Conservation (phyloP, 1,284 basidiomycete species). For the Sphaerobolus stellatus region DNA sequence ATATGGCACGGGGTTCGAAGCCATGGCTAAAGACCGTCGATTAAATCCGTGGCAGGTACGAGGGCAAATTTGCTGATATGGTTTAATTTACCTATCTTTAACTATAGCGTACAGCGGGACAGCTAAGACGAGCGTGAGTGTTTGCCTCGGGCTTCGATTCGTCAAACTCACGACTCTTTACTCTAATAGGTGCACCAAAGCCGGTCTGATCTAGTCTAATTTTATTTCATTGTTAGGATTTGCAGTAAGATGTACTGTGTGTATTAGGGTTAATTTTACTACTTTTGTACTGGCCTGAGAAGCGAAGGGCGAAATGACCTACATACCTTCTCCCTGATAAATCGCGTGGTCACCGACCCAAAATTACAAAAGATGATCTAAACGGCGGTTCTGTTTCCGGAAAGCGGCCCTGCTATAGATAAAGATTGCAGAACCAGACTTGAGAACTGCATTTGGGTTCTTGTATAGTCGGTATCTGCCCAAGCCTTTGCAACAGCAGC, state of each 20-base stretch:
- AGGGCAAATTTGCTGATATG: background rate
- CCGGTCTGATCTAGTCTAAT: constrained; percentile 1
- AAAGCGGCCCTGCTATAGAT: too few species aligned
- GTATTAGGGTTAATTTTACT: background rate
- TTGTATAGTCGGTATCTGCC: background rate
- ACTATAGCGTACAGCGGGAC: constrained; percentile 67
- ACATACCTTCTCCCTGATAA: background rate
- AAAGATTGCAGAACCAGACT: too few species aligned
- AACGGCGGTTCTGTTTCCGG: too few species aligned
- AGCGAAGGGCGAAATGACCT: background rate
- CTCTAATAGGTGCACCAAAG: constrained; percentile 4
- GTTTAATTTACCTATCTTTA: background rate
- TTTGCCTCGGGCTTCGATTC: background rate
- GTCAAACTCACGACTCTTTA: background rate
- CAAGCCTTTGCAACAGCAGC: background rate
- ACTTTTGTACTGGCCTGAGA: background rate
- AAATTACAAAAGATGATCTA: too few species aligned
- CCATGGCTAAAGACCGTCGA: constrained; percentile 79
- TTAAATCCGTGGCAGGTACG: constrained; percentile 74
- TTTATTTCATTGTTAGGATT: background rate
- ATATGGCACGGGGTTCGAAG: constrained; percentile 71
- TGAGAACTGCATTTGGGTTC: background rate
- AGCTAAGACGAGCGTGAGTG: constrained; percentile 52
- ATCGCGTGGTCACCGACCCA: background rate
- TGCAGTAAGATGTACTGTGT: background rate